phyloP scores from a whole-genome alignment of 2,329 filamentous ascomycete species.

The Aspergillus pseudotamarii region DNA sequence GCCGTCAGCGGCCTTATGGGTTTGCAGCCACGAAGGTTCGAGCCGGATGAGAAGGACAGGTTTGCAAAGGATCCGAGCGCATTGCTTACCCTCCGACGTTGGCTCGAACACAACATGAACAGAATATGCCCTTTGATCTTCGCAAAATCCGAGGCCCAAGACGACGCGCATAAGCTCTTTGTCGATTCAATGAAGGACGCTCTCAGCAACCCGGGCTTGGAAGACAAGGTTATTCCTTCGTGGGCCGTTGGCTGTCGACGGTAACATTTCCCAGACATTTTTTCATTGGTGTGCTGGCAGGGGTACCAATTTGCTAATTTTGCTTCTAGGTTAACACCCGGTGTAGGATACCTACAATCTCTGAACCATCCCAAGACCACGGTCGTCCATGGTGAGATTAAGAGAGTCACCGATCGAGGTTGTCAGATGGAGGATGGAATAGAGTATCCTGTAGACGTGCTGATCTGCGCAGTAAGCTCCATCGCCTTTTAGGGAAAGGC shows the following conservation, averaged over 20 bases:
- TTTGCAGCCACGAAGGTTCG: neutral
- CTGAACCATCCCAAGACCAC: slow-evolving; percentile 49
- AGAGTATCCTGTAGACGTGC: slow-evolving; percentile 18
- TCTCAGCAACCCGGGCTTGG: too few species aligned
- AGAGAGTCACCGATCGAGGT: slow-evolving; percentile 38
- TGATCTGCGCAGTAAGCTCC: slow-evolving; percentile 12
- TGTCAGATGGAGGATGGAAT: slow-evolving; percentile 25
- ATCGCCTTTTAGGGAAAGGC: too few species aligned
- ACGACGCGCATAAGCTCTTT: too few species aligned
- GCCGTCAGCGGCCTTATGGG: neutral
- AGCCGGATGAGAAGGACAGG: neutral
- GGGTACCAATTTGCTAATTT: too few species aligned
- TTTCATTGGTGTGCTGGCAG: too few species aligned
- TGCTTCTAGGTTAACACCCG: slow-evolving; percentile 37
- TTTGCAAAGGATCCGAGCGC: neutral
- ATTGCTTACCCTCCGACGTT: neutral
- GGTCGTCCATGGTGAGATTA: slow-evolving; percentile 45
- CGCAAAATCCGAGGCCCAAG: slow-evolving; percentile 10
- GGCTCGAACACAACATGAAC: slow-evolving; percentile 1
- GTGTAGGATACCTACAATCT: slow-evolving; percentile 47
- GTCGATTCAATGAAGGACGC: too few species aligned
- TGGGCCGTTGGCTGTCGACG: slow-evolving; percentile 41
- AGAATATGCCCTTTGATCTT: neutral
- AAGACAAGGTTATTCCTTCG: too few species aligned
- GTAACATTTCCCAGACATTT: neutral